Evolutionary conservation across 495 filamentous ascomycete genomes (phyloP).

Genomic region (Neurospora sp.): DNA sequence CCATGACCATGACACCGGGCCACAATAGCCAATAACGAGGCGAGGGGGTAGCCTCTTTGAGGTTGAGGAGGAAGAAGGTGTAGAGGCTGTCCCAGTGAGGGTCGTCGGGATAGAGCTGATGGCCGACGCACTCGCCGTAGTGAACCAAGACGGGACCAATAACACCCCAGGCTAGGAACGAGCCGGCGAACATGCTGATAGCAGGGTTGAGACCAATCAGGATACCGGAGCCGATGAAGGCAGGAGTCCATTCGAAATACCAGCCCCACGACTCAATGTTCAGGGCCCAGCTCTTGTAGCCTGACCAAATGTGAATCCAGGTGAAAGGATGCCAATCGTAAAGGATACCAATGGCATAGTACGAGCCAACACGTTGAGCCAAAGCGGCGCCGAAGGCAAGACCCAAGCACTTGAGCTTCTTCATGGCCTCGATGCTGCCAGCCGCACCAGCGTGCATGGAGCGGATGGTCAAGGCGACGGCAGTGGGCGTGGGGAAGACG

Average conservation of each 20-base stretch:
- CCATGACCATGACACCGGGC: constrained; percentile 58
- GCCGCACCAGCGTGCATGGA: constrained; percentile 50
- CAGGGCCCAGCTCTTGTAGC: constrained; percentile 45
- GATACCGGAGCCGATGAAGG: constrained; percentile 58
- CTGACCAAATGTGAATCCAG: constrained; percentile 53
- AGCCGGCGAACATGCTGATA: constrained; percentile 51
- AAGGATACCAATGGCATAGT: constrained; percentile 52
- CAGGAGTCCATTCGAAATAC: constrained; percentile 54
- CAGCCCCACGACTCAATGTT: constrained; percentile 58
- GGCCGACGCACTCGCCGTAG: constrained; percentile 42
- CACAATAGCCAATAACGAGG: constrained; percentile 59
- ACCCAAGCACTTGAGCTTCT: constrained; percentile 47
- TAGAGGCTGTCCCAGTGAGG: constrained; percentile 42
- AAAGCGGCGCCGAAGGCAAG: constrained; percentile 41
- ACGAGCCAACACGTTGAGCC: constrained; percentile 45
- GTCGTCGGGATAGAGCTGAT: constrained; percentile 27
- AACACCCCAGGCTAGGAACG: constrained; percentile 52
- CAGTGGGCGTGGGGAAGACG: constrained; percentile 55
- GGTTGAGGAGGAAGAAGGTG: constrained; percentile 28
- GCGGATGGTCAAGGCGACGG: constrained; percentile 54
- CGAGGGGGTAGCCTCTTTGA: constrained; percentile 36
- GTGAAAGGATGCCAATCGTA: constrained; percentile 60
- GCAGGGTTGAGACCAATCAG: constrained; percentile 56
- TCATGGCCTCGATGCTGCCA: constrained; percentile 43
- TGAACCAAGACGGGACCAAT: constrained; percentile 54